Conservation (phyloP, 2,329 filamentous ascomycete genomes). For the Elsinoe necatrix region DNA sequence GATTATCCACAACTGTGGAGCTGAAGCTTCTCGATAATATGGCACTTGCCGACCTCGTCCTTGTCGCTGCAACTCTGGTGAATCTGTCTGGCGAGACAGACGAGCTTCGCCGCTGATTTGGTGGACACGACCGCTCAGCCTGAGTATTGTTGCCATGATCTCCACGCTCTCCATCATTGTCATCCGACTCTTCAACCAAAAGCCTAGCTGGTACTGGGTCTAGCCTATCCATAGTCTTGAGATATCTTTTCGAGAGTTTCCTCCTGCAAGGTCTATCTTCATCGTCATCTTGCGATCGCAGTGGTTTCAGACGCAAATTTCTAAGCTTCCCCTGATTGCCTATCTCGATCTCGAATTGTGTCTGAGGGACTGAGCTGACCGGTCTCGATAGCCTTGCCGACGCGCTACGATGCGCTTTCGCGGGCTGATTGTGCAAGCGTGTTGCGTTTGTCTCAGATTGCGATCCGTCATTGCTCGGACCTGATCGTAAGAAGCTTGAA, state of each 20-base stretch:
- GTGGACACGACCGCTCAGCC: neutral
- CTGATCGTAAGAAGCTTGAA: neutral
- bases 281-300: neutral
- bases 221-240: neutral
- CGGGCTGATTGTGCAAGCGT: neutral
- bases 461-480: neutral
- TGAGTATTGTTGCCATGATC: neutral
- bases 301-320: neutral
- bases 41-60: conserved; percentile 6
- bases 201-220: neutral
- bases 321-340: neutral
- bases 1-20: neutral
- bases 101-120: neutral
- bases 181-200: neutral
- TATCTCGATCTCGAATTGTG: conserved; percentile 13
- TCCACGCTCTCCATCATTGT: neutral
- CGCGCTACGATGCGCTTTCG: neutral
- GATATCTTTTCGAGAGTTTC: conserved; percentile 8
- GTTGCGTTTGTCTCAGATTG: neutral
- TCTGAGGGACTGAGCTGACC: neutral
- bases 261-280: conserved; percentile 1
- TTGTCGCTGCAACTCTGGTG: neutral
- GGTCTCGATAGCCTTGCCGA: neutral
- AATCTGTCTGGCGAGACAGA: conserved; percentile 8
- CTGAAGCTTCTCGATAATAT: neutral